Base-by-base conservation (phyloP, 2,329 filamentous ascomycete species). In the Acrodontium crateriforme region DNA sequence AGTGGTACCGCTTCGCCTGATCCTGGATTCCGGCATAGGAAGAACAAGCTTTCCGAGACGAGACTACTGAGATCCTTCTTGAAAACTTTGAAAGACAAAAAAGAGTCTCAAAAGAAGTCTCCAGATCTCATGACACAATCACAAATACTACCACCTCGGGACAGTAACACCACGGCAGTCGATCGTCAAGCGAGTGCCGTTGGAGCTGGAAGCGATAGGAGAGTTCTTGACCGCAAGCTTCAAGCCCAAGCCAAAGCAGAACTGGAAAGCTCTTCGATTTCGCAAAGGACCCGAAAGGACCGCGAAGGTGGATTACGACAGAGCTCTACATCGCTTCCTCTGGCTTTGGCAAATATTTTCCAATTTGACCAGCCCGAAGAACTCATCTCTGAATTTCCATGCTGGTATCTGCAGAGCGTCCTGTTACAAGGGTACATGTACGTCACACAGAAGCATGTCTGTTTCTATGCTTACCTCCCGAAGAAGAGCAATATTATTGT, bases 381-480 rank as follows among this genome's bases (percentile, higher is more conserved):
- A 35, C 81, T 95, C 13, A 73, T 93, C 36, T 74, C 80, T 53
- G 87, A 95, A 60, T 94, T 91, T 50, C 80, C 84, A 6, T 95
- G 87, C 57, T 94, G 83, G 75, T 61, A 95, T 20, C 60, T 95
- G 18, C 84, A 94, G 52, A 93, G 79, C 47, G 83, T 93, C 24
- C 62, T 95, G 16, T 67, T 95, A 6, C 84, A 94, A 50, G 89
- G 89, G 5, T 94, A 89, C 52, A 77, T 98, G 68, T 95, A 95
- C 57, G 81, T 98, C 47, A 95, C 89, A 0, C 67, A 78, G 36
- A 79, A 77, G 43, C 89, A 98, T 50, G 79, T 95, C 36, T 94
- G 85, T 57, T 98, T 95, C 53, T 95, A 94, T 50, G 84, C 89
- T 20, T 94, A 94, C 50, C 67, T 95, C n/a, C 84, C 84, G 5